A percentile compares a stretch with the other conserved stretches of the same genome.
These are phyloP conservation scores for Lentinula guzmanii DNA, from an alignment of 768 basidiomycete genomes.

Conservation along the genomic window DNA sequence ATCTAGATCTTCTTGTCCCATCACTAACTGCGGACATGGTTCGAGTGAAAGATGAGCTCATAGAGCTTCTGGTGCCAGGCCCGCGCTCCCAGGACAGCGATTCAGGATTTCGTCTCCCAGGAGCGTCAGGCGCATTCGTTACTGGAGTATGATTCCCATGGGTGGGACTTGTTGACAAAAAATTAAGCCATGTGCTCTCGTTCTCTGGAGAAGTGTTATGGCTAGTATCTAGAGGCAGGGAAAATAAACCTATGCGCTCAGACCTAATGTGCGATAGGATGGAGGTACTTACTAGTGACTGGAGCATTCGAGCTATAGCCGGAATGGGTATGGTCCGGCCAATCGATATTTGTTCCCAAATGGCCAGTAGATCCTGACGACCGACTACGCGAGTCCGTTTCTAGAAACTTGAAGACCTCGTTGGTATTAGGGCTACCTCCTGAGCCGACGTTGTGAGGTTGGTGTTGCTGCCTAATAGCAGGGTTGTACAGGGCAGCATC, in stretches of 20 bases:
- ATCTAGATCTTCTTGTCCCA: background rate
- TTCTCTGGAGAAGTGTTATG: conserved; percentile 3
- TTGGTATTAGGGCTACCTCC: background rate
- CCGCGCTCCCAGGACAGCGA: conserved; percentile 24
- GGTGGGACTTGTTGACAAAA: conserved; percentile 17
- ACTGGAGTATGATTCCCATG: background rate
- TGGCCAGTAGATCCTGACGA: background rate
- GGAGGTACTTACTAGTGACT: background rate
- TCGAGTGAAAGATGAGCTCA: conserved; percentile 2
- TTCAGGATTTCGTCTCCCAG: conserved; percentile 9
- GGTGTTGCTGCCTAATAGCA: background rate
- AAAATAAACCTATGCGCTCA: background rate
- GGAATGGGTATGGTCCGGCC: background rate
- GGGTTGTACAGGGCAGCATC: conserved; percentile 3
- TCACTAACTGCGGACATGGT: background rate
- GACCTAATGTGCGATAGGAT: background rate
- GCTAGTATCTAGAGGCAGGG: conserved; percentile 1
- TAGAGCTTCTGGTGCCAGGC: background rate
- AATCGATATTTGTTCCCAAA: background rate
- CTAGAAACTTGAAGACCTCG: conserved; percentile 3
- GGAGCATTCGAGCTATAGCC: background rate
- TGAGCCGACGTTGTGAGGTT: background rate
- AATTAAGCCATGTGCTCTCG: conserved; percentile 24
- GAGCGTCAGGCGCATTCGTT: conserved; percentile 2
- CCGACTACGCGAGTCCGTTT: background rate